Evolutionary conservation across 495 filamentous ascomycete genomes (phyloP), one percentile per base, ranked within the genome.

Genomic region (Penicillium roqueforti): DNA sequence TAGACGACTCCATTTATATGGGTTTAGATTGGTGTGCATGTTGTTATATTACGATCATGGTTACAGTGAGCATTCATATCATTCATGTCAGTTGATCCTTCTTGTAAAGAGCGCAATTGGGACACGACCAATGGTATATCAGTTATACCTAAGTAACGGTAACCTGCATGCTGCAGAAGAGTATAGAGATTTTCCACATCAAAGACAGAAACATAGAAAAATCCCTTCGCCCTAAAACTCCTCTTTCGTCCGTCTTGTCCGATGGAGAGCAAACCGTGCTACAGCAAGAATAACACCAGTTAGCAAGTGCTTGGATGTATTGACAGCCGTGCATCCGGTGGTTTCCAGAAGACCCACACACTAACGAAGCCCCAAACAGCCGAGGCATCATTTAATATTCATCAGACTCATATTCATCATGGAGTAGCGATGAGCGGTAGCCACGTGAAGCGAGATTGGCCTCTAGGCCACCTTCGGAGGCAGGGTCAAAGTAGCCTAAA

Each of bases 391-490:
- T 23, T 55, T 74, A 80, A 47, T 77, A 78, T 59, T 78, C 76
- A 42, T 78, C 75, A 23, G 77, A 80, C 52, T 80, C 76, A 56
- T 80, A 79, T 52, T 72, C 74, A 38, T 78, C 76, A 55, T 80
- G 71, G 26, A 76, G 67, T 55, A 78, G 63, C 38, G 79, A 61
- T 19, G 78, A 76, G 14, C 77, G 69, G 58, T 81, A 81, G 23
- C 78, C 67, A 22, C 78, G 61, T 7, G 73, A 68, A 4, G 74
- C 76, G 49, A 97, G 73, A 64, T 98, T 92, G 57, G 93, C 89
- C 65, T 92, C 89, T 20, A 97, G 68, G 0, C 92, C 88, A 2
- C 89, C 91, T 40, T 88, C 87, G 26, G 82, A 83, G 58, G 93
- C 91, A 0, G 88, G 83, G 63, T 95, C 90, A 26, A 88, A 72